Percentiles rank a stretch among this genome's conserved stretches.
Conservation (phyloP, 208 protist species). For the Phytomonas sp. region DNA sequence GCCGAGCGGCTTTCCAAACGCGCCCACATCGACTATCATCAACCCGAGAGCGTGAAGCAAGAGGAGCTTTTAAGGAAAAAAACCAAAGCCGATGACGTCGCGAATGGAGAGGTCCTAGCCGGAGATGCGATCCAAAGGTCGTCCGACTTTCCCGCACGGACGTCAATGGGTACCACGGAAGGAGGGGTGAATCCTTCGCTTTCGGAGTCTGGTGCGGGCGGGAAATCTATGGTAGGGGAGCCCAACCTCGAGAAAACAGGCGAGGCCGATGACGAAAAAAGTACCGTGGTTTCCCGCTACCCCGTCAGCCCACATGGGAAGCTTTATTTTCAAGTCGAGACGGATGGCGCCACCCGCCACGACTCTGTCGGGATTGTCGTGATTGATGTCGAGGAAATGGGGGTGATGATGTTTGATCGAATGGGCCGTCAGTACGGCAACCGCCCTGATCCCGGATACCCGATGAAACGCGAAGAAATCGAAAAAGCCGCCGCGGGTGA, state of each 20-base stretch:
- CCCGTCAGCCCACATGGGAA: conserved; percentile 71
- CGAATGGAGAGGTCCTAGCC: conserved; percentile 11
- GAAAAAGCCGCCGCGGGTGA: conserved; percentile 46
- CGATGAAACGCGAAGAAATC: conserved; percentile 57
- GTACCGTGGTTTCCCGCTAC: conserved; percentile 44
- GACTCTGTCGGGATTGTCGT: conserved; percentile 80
- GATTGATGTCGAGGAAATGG: conserved; percentile 50
- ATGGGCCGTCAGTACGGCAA: conserved; percentile 77
- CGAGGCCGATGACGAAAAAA: conserved; percentile 1
- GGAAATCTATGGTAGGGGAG: background rate
- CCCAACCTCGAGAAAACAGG: background rate
- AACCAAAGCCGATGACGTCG: conserved; percentile 16
- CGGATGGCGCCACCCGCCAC: conserved; percentile 72
- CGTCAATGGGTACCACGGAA: background rate
- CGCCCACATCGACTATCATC: conserved; percentile 66
- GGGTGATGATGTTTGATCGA: conserved; percentile 86
- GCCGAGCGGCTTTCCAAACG: conserved; percentile 31
- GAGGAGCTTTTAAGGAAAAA: background rate
- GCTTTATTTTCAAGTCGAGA: conserved; percentile 85
- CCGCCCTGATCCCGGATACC: conserved; percentile 78
- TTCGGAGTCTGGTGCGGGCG: conserved; percentile 10
- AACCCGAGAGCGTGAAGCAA: conserved; percentile 23
- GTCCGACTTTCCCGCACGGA: conserved; percentile 5
- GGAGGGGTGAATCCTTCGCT: conserved; percentile 8
- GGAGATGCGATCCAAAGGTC: conserved; percentile 9